These are phyloP conservation scores for Aspergillus puulaauensis DNA, from an alignment of 2,329 filamentous ascomycete species.

Conservation along the genomic window DNA sequence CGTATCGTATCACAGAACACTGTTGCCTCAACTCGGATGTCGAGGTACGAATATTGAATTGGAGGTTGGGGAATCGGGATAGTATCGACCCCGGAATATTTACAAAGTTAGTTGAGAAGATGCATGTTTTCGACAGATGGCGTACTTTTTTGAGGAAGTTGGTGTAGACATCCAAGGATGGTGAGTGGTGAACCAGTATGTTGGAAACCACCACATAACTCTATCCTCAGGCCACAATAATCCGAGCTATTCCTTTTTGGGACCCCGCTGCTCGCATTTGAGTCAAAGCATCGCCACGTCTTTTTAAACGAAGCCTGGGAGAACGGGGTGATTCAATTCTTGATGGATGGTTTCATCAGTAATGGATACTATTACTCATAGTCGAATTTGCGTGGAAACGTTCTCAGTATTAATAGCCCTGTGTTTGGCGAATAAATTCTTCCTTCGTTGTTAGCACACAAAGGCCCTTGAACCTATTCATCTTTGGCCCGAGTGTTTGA, in stretches of 20 bases:
- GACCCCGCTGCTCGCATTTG: conserved; percentile 20
- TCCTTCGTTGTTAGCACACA: neutral
- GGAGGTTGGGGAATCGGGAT: neutral
- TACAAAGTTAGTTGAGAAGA: neutral
- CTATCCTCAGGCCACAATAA: conserved; percentile 15
- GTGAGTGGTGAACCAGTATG: too few species aligned
- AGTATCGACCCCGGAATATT: neutral
- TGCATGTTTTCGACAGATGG: neutral
- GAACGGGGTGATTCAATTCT: too few species aligned
- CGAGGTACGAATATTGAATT: neutral
- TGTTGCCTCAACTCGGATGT: neutral
- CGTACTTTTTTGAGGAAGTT: neutral
- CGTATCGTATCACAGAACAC: neutral
- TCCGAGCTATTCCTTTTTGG: conserved; percentile 21
- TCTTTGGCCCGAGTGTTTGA: neutral
- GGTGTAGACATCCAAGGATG: too few species aligned
- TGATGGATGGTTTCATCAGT: neutral
- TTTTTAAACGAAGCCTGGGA: neutral
- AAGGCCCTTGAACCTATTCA: neutral
- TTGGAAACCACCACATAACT: neutral
- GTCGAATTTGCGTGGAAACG: neutral
- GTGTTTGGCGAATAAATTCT: neutral
- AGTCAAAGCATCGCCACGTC: neutral
- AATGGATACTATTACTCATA: neutral
- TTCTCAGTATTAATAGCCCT: neutral